These are phyloP conservation scores for Pseudogymnoascus sp. DNA, from an alignment of 2,329 filamentous ascomycete genomes.

Conservation along the genomic window DNA sequence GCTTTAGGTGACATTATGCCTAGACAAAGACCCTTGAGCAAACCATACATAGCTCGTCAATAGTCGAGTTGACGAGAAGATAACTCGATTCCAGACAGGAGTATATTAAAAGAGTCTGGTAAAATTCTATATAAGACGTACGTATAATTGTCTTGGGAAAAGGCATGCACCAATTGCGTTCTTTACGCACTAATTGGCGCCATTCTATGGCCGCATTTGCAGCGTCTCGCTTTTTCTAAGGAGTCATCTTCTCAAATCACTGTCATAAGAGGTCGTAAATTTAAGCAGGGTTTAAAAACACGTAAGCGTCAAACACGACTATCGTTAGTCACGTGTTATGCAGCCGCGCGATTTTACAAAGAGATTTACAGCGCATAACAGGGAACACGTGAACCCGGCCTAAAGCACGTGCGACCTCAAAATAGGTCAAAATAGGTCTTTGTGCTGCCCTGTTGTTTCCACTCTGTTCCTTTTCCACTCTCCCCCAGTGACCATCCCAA, in stretches of 20 bases:
- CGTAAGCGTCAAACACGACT: no score
- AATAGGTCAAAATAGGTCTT: not conserved
- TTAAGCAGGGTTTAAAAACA: no score
- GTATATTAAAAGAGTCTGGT: not conserved
- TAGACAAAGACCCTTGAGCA: not conserved
- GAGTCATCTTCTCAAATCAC: not conserved
- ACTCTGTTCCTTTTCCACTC: conserved; percentile 11
- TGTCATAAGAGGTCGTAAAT: no score
- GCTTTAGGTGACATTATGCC: no score
- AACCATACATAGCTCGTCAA: not conserved
- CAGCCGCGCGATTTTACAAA: conserved; percentile 1
- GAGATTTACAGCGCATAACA: not conserved
- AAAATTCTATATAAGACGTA: no score
- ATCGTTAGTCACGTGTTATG: not conserved
- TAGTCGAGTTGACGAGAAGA: not conserved
- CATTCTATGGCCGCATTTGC: no score
- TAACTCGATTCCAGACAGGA: not conserved
- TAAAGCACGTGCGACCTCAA: not conserved
- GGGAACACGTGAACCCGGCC: not conserved
- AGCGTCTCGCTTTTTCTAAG: no score
- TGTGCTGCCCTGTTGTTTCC: not conserved
- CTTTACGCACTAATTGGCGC: no score
- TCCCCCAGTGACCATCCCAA: conserved; percentile 18
- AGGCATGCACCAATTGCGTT: no score
- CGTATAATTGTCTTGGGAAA: no score